These are phyloP conservation scores for Coemansia sp. DNA, from an alignment of 192 early-diverging fungal genomes.

Conservation along the genomic window DNA sequence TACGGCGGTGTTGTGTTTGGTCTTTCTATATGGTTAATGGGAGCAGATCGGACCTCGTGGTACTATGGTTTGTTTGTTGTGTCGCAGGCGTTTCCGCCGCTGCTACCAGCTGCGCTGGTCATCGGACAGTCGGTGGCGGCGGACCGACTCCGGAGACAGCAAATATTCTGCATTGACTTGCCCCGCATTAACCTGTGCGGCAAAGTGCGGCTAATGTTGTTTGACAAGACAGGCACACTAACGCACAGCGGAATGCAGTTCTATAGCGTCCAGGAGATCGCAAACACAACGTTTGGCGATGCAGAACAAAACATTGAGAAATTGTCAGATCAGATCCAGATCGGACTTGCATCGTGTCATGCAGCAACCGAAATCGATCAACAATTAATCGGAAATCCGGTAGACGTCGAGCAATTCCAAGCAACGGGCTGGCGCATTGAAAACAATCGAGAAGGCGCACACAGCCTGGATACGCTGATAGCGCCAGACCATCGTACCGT, in stretches of 20 bases:
- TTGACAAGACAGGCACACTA: not conserved
- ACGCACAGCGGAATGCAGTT: not conserved
- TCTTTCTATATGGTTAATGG: not conserved
- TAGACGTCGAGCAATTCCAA: not conserved
- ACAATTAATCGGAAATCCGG: not conserved
- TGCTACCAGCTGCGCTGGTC: not conserved
- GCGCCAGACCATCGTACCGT: not conserved
- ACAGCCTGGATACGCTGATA: not conserved
- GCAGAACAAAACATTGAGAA: not conserved
- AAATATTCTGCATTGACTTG: not conserved
- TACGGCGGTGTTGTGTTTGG: not conserved
- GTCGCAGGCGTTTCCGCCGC: not conserved
- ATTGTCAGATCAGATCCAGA: not conserved
- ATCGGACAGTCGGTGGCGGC: not conserved
- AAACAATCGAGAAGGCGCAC: not conserved
- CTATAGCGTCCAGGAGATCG: not conserved
- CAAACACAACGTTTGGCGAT: not conserved
- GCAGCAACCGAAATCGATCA: not conserved
- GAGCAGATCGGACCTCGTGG: not conserved
- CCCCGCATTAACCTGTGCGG: not conserved
- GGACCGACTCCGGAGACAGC: not conserved
- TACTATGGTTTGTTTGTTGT: not conserved
- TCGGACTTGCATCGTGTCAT: not conserved
- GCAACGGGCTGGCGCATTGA: not conserved
- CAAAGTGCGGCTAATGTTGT: not conserved